These are phyloP conservation scores for Globisporangium nodosum DNA, from an alignment of 352 stramenopile species.

Conservation along the genomic window DNA sequence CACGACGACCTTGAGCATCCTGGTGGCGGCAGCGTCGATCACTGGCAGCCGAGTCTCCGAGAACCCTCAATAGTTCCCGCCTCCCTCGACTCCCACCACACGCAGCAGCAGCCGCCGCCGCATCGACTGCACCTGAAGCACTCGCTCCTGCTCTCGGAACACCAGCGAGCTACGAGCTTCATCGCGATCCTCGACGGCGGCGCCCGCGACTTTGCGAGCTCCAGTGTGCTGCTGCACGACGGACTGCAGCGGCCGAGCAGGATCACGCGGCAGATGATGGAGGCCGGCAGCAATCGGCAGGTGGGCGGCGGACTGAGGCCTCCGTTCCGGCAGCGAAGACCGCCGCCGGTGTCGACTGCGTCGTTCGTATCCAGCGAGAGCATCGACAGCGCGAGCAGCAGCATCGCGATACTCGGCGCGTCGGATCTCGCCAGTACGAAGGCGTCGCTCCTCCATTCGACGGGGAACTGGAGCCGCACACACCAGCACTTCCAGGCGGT, in stretches of 20 bases:
- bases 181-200: conserved; percentile 7
- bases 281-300: not conserved
- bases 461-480: not conserved
- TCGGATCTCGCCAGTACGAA: not conserved
- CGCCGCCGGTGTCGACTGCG: not conserved
- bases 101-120: not conserved
- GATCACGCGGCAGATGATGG: conserved; percentile 12
- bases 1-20: conserved; percentile 2
- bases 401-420: not conserved
- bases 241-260: conserved; percentile 6
- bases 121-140: not conserved
- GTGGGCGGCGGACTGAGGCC: too few relatives aligned
- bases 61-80: not conserved
- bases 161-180: conserved; percentile 5
- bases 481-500: not conserved
- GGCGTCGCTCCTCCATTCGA: not conserved
- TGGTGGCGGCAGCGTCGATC: not conserved
- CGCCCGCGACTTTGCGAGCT: conserved; percentile 2
- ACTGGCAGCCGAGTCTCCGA: not conserved
- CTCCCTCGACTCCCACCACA: not conserved
- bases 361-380: not conserved
- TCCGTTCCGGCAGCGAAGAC: not conserved
- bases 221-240: conserved; percentile 1
- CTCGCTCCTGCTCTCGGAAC: not conserved
- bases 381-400: not conserved